These are phyloP conservation scores for Limonium bicolor DNA, from an alignment of 148 eudicot genomes.

Conservation along the genomic window DNA sequence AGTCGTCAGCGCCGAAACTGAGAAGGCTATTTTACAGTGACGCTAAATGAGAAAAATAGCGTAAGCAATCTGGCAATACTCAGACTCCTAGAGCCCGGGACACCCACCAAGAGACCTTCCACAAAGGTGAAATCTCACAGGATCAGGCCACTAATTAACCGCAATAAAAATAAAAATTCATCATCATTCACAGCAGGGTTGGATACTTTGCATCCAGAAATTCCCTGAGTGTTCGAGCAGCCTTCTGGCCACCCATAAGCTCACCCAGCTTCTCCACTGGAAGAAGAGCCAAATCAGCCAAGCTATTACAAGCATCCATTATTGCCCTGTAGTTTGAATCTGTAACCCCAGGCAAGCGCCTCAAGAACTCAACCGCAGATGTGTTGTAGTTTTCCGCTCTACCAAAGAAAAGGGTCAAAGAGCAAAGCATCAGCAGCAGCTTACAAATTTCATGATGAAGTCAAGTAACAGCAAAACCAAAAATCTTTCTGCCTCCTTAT, in stretches of 20 bases:
- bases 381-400: slow-evolving; percentile 99
- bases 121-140: no score
- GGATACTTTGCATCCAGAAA: slow-evolving; percentile 99
- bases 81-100: no score
- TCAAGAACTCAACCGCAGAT: slow-evolving; percentile 81
- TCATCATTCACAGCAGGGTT: slow-evolving; percentile 37
- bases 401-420: slow-evolving; percentile 7
- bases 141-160: neutral
- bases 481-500: no score
- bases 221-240: slow-evolving; percentile 78
- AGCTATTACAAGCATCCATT: slow-evolving; percentile 71
- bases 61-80: no score
- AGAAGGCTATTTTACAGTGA: no score
- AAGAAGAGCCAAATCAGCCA: slow-evolving; percentile 74
- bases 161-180: neutral
- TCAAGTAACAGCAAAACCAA: no score
- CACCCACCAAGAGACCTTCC: no score
- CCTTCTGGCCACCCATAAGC: slow-evolving; percentile 90
- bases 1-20: no score
- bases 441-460: no score
- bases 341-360: slow-evolving; percentile 92
- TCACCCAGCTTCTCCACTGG: slow-evolving; percentile 69
- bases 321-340: slow-evolving; percentile 87
- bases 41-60: no score
- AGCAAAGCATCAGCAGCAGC: no score